A percentile compares a stretch with the other conserved stretches of the same genome.
These are phyloP conservation scores for Barnettozyma wickerhamii DNA, from an alignment of 805 yeast species.

Conservation along the genomic window DNA sequence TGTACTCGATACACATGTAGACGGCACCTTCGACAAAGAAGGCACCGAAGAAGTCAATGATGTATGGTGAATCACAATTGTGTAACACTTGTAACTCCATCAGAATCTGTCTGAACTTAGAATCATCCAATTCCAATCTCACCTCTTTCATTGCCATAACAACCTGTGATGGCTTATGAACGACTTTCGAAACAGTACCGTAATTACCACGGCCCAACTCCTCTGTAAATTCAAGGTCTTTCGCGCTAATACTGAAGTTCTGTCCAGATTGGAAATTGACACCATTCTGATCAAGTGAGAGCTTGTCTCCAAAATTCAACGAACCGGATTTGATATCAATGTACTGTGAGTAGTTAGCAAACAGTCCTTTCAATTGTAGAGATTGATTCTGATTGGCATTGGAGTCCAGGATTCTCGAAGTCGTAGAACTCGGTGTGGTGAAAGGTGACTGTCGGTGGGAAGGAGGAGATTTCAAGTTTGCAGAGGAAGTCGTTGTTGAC, in stretches of 20 bases:
- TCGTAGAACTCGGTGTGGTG: too few species aligned
- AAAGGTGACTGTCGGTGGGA: neutral
- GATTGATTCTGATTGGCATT: slow-evolving; percentile 7
- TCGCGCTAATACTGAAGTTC: slow-evolving; percentile 79
- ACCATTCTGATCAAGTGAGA: slow-evolving; percentile 88
- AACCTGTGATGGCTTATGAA: slow-evolving; percentile 89
- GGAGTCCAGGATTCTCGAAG: neutral
- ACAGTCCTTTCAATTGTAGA: slow-evolving; percentile 49
- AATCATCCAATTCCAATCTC: slow-evolving; percentile 85
- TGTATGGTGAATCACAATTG: slow-evolving; percentile 83
- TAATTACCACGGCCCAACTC: slow-evolving; percentile 96
- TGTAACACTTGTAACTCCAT: slow-evolving; percentile 96
- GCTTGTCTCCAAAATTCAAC: slow-evolving; percentile 88
- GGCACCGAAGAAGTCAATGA: slow-evolving; percentile 96
- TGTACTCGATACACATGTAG: slow-evolving; percentile 95
- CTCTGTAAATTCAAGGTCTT: slow-evolving; percentile 75
- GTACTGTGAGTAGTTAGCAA: slow-evolving; percentile 81
- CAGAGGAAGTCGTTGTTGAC: slow-evolving; percentile 3
- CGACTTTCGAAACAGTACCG: slow-evolving; percentile 90
- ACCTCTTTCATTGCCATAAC: slow-evolving; percentile 98
- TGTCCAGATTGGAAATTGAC: slow-evolving; percentile 87
- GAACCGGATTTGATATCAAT: slow-evolving; percentile 91
- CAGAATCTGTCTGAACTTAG: slow-evolving; percentile 88
- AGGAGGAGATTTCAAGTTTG: neutral
- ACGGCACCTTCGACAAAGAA: slow-evolving; percentile 97